A percentile compares a stretch with the other conserved stretches of the same genome.
Conservation (phyloP, 2,329 filamentous ascomycete species). For the Venturia pyrina region DNA sequence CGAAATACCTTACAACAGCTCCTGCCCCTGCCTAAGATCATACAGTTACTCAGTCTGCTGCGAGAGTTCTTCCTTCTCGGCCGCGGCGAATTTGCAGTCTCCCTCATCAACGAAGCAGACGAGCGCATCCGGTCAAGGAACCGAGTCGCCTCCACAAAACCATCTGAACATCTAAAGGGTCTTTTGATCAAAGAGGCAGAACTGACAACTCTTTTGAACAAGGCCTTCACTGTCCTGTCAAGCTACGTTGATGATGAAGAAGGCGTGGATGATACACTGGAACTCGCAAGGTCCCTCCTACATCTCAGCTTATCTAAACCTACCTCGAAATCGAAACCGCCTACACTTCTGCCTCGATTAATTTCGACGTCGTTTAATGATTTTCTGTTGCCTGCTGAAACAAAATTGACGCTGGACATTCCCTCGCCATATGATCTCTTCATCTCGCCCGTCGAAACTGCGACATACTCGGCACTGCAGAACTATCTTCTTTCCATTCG, state of each 20-base stretch:
- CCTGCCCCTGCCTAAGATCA: slow-evolving; percentile 64
- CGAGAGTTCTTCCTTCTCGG: slow-evolving; percentile 81
- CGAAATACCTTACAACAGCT: slow-evolving; percentile 75
- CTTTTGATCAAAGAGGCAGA: slow-evolving; percentile 79
- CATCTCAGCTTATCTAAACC: slow-evolving; percentile 52
- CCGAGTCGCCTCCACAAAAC: slow-evolving; percentile 23
- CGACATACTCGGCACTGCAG: slow-evolving; percentile 75
- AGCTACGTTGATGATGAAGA: slow-evolving; percentile 71
- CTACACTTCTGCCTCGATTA: slow-evolving; percentile 28
- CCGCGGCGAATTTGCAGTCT: slow-evolving; percentile 83
- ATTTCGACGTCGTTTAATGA: slow-evolving; percentile 58
- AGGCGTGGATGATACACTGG: slow-evolving; percentile 60
- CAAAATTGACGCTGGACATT: slow-evolving; percentile 60
- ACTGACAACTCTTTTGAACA: slow-evolving; percentile 62
- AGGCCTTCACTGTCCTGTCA: slow-evolving; percentile 73
- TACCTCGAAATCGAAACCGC: slow-evolving; percentile 24
- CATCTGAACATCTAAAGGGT: slow-evolving; percentile 46
- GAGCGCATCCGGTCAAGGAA: slow-evolving; percentile 66
- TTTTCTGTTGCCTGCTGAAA: slow-evolving; percentile 69
- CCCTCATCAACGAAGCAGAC: slow-evolving; percentile 76
- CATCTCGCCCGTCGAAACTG: slow-evolving; percentile 63
- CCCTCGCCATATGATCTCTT: slow-evolving; percentile 80
- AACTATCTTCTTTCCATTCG: slow-evolving; percentile 79
- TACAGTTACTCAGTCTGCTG: slow-evolving; percentile 66
- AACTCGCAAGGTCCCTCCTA: slow-evolving; percentile 69